phyloP scores from a whole-genome alignment of 371 early-diverging fungal species.

The Syncephalis plumigaleata region DNA sequence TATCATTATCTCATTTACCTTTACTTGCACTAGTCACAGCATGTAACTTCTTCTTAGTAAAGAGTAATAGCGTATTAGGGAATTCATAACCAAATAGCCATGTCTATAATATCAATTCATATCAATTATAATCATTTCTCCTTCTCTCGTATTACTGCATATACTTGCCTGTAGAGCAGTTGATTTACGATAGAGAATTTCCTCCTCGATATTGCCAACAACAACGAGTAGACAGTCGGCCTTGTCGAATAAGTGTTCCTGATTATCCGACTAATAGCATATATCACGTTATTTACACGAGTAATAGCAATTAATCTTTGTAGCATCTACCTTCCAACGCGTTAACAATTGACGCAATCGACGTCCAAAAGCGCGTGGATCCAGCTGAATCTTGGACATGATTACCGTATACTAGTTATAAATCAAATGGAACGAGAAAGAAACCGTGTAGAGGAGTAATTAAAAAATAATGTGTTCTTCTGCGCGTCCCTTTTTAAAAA shows the following conservation, averaged over 20 bases:
- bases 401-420: too few species aligned
- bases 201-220: constrained; percentile 41
- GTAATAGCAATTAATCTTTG: too few species aligned
- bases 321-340: not conserved
- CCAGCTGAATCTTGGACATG: not conserved
- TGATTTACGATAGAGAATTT: constrained; percentile 47
- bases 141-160: not conserved
- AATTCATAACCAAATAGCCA: constrained; percentile 94
- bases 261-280: constrained; percentile 12
- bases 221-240: constrained; percentile 39
- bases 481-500: too few species aligned
- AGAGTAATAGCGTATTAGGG: constrained; percentile 64
- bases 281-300: too few species aligned
- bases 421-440: too few species aligned
- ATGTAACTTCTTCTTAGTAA: constrained; percentile 57
- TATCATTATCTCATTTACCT: constrained; percentile 7
- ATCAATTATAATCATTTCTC: not conserved
- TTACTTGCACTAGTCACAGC: constrained; percentile 50
- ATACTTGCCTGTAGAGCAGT: constrained; percentile 33
- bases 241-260: constrained; percentile 28
- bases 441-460: too few species aligned
- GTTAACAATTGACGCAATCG: not conserved
- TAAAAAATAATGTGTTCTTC: too few species aligned
- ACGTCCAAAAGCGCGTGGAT: not conserved
- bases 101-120: constrained; percentile 24